Base-by-base conservation (phyloP, 2,329 filamentous ascomycete genomes). In the Trichoderma oligosporum region DNA sequence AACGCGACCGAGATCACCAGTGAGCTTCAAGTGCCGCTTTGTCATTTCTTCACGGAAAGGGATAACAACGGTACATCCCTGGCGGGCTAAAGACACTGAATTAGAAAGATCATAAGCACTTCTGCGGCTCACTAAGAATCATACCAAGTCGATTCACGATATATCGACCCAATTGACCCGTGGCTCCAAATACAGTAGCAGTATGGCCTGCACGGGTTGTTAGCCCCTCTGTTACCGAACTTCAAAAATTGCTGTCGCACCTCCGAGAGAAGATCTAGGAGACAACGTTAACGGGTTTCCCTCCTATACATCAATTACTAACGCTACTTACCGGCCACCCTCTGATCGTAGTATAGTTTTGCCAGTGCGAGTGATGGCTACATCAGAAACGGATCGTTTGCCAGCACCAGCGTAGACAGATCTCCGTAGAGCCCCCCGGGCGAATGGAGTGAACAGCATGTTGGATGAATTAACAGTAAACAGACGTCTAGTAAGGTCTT, bases 11-110 rank as follows among this genome's bases (percentile, higher is more conserved):
- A 99, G 80, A 75, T 99, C 94, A 75, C 94, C 94, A n/a, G 91
- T 82, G 59, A 96, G 86, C 78, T 97, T 97, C 70, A 99, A 80
- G 78, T 97, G 93, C 66, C 94, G 87, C 82, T 97, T 97, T 66
- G 88, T 81, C 92, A 97, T 97, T 76, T 97, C 94, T 79, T 99
- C 94, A 44, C 94, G 87, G 81, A 85, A 99, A 48, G 94, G 94
- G 60, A 97, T 76, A 60, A 99, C 85, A 38, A 99, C 94, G 36
- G 88, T 96, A 75, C 91, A 96, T 86, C 94, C 94, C 77, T 91
- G 85, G 62, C 89, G 87, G 66, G 94, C 93, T 96, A 49, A 33
- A 39, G 16, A 55, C 5, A 51, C 52, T 59, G 39, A 58, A 58
- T 70, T 53, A 70, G 65, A 42, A 49, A 25, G 55, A 33, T 33